Evolutionary conservation across 148 eudicot genomes (phyloP), one percentile per base, ranked within the genome.

Genomic region (Amaranthus cruentus): DNA sequence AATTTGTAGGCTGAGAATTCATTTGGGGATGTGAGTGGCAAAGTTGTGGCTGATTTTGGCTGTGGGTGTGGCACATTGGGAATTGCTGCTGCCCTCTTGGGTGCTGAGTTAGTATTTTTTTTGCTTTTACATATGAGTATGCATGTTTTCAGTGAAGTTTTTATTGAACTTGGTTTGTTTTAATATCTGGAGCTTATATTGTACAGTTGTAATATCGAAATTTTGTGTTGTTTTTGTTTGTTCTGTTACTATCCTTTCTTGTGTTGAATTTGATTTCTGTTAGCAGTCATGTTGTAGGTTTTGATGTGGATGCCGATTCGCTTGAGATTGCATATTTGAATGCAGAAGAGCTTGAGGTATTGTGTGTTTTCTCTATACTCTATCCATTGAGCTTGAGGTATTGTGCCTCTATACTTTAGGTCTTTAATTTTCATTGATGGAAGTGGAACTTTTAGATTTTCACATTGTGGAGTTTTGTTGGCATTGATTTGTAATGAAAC

Each of bases 1-100:
- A 80, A 52, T 62, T 72, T 77, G 75, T 73, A 93, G 97, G 98
- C 98, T 4, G 97, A 91, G 74, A 90, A 86, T 85, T 90, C 98
- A 74, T 95, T 81, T 83, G 98, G 89, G 70, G 97, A 95, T 87
- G 83, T 95, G 54, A 73, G 78, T 28, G 76, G 78, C 72, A 90
- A 90, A 78, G 88, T 91, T 55, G 97, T 95, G 69, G 98, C 98
- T 55, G 98, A 95, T 88, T 88, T 95, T 76, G 98, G 98, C 68
- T 95, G 97, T 84, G 98, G 98, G 66, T 95, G 97, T 85, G 98
- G 98, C 57, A 95, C 97, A 55, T 76, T 95, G 66, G 98, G 98
- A 50, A 78, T 95, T 76, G 98, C 97, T 50, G 97, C 97, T 80
- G 85, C 89, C 53, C 91, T 95, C 68, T 83, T 91, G 89, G 93